phyloP scores from a whole-genome alignment of 148 eudicot species.

The Camellia lanceoleosa region DNA sequence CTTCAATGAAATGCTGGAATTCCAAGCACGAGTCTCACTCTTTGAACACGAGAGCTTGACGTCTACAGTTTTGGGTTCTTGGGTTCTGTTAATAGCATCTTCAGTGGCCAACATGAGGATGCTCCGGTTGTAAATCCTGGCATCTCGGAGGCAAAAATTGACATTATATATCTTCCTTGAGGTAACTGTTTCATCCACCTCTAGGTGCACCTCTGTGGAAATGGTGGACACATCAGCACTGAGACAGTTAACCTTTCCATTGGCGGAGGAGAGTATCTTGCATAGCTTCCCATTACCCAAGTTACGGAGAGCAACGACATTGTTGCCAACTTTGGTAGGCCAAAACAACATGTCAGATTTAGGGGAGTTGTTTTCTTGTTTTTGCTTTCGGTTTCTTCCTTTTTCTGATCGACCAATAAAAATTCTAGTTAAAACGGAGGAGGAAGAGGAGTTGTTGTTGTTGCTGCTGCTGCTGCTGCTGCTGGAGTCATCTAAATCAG shows the following conservation, averaged over 20 bases:
- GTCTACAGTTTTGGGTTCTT: neutral
- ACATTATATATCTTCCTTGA: neutral
- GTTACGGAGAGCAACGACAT: constrained; percentile 5
- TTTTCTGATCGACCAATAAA: too few species aligned
- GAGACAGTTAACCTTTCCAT: neutral
- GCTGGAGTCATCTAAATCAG: constrained; percentile 2
- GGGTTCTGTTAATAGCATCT: neutral
- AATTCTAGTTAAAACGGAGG: too few species aligned
- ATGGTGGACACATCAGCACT: neutral
- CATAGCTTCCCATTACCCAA: neutral
- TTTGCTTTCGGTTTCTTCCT: too few species aligned
- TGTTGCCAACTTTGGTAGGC: neutral
- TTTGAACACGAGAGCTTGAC: neutral
- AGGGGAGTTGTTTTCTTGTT: too few species aligned
- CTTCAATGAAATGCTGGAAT: neutral
- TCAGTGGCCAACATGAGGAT: neutral
- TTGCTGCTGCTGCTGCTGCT: neutral
- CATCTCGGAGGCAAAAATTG: neutral
- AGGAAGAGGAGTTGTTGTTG: too few species aligned
- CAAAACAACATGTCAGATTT: neutral
- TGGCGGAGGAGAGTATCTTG: neutral
- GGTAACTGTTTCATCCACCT: constrained; percentile 12
- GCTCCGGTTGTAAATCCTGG: constrained; percentile 1
- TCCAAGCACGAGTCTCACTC: neutral
- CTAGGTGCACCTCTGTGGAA: neutral